Base-by-base conservation (phyloP, 1,139 yeast genomes). In the Blastobotrys buckinghamii region DNA sequence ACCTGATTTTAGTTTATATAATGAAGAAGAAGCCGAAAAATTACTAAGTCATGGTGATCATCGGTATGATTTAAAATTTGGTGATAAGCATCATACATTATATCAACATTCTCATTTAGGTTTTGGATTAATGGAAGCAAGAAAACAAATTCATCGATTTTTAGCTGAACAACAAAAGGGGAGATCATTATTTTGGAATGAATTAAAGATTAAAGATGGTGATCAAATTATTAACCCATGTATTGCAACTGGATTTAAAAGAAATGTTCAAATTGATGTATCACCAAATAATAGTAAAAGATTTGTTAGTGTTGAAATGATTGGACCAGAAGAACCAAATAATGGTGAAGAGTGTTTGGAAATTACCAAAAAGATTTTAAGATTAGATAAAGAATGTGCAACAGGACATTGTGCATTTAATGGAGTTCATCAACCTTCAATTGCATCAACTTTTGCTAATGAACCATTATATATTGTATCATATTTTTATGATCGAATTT, bases 21-120 rank as follows among this genome's bases (percentile, higher is more conserved):
- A 67, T 16, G 67, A 51, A 19, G 54, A 55, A 6, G 61, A 60
- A 32, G 48, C 55, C 15, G 53, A 71, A 42, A 78, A 81, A 55
- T 81, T 78, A 55, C 76, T 87, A 81, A 71, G 77, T 42, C 89
- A 84, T 33, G 96, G 95, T 22, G 96, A 87, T 62, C 94, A 86
- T 68, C 82, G 84, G 64, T 87, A 84, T 64, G 77, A 78, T 53
- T 76, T 88, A 57, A 67, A 75, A 17, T 89, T 86, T 65, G 96
- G 95, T 51, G 80, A 80, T 49, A 75, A 84, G 56, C 76, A 80
- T 41, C 88, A 84, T 65, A 72, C 77, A 8, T 74, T 89, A 55
- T 89, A 89, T 68, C 96, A 88, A 69, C 86, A 79, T 67, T 86
- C 96, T 39, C 97, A 89, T 68, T 75, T 89, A 59, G 96, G 96